These are phyloP conservation scores for Hippophae gyantsensis DNA, from an alignment of 306 rosid genomes.

Conservation along the genomic window DNA sequence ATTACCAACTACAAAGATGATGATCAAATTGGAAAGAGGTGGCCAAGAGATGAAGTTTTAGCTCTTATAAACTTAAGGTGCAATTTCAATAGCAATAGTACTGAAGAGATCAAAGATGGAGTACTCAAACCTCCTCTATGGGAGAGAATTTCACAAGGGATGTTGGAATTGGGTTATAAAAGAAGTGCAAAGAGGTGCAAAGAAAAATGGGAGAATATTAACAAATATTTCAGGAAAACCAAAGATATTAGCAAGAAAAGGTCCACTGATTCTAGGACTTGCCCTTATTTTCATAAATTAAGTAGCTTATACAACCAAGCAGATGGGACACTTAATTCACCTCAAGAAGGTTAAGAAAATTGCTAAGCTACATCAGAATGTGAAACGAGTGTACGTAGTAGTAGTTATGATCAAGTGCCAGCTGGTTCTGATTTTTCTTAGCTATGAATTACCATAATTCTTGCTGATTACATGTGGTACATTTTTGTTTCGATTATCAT, in stretches of 20 bases:
- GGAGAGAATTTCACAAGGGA: slow-evolving; percentile 90
- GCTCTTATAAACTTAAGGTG: slow-evolving; percentile 71
- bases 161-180: slow-evolving; percentile 62
- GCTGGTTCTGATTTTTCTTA: too few species aligned
- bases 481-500: too few species aligned
- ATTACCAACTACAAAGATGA: slow-evolving; percentile 26
- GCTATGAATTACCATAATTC: too few species aligned
- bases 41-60: slow-evolving; percentile 88
- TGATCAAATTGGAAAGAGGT: slow-evolving; percentile 45
- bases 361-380: slow-evolving; percentile 5
- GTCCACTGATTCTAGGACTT: slow-evolving; percentile 72
- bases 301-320: slow-evolving; percentile 53
- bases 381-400: not conserved
- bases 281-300: slow-evolving; percentile 77
- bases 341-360: slow-evolving; percentile 26
- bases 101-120: slow-evolving; percentile 17
- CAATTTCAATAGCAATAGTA: slow-evolving; percentile 25
- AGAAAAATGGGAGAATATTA: slow-evolving; percentile 93
- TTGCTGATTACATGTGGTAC: too few species aligned
- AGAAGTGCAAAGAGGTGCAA: slow-evolving; percentile 88
- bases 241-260: slow-evolving; percentile 63
- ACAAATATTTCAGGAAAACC: slow-evolving; percentile 82
- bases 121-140: slow-evolving; percentile 54
- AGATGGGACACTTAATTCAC: slow-evolving; percentile 27
- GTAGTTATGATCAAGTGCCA: too few species aligned